Base-by-base conservation (phyloP, 179 eudicot species). In the Dionaea muscipula region DNA sequence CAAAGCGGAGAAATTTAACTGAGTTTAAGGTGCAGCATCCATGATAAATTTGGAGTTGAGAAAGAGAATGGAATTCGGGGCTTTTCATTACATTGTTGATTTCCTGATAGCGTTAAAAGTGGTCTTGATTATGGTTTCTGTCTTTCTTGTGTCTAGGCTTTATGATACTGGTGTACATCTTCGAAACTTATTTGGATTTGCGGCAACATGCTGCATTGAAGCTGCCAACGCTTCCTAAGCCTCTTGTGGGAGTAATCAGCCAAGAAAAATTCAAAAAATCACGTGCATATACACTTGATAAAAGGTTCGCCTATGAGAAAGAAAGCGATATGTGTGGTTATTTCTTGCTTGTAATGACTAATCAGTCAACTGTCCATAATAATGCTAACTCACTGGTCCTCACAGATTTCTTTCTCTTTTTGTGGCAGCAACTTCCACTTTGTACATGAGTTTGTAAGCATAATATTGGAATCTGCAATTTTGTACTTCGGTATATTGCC, bases 211-310 rank as follows among this genome's bases (percentile, higher is more conserved):
- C 76, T 71, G 90, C 94, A 58, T 87, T 80, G 53, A 82, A 80
- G 72, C 57, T 84, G 57, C 85, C 81, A 23, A 86, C 75, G 3
- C 94, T 90, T 50, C 97, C 97, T 22, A 90, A 75, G 53, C 76
- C 88, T 16, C 75, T 90, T 78, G 67, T 71, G 48, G 94, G 82
- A 53, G 85, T 90, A 56, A 86, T 90, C 56, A 86, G 97, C 74
- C 80, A 76, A 58, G 94, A 86, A 63, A 90, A 90, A 68, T 90
- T 90, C 62, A 84, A 83, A 69, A 90, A 90, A 23, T 82, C 97
- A 46, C 75, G 95, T 55, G 95, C 95, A 31, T 90, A 90, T 63
- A 90, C 85, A 66, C 80, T 90, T 62, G 97, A 90, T 72, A 90
- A 90, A 71, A 90, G 97, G 97, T 90, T 61, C 47, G 18, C 43